Evolutionary conservation across 2,329 filamentous ascomycete species (phyloP).

Genomic region (Aspergillus nomiae): DNA sequence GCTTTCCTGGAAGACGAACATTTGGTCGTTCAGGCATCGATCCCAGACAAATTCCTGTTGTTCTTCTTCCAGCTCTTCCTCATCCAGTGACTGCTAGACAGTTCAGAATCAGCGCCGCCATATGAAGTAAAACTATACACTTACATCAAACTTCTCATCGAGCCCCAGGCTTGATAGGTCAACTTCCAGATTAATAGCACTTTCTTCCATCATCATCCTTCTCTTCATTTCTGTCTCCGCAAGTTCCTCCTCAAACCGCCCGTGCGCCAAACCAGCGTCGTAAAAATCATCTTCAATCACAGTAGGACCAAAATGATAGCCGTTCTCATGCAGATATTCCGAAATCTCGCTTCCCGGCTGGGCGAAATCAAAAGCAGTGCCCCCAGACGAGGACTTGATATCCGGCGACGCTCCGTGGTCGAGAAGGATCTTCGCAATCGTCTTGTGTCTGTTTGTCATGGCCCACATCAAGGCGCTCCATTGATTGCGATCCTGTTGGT

Average conservation of each 20-base stretch:
- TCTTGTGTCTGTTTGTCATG: conserved; percentile 97
- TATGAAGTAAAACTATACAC: conserved; percentile 26
- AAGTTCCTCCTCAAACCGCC: conserved; percentile 95
- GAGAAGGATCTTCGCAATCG: conserved; percentile 87
- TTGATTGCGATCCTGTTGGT: conserved; percentile 91
- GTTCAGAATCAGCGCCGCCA: conserved; percentile 4
- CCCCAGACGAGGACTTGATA: conserved; percentile 88
- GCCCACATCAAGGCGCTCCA: conserved; percentile 99
- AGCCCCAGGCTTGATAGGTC: conserved; percentile 94
- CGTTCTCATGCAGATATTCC: conserved; percentile 90
- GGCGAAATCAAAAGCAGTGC: conserved; percentile 94
- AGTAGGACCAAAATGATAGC: conserved; percentile 64
- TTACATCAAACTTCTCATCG: conserved; percentile 89
- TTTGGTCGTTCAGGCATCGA: conserved; percentile 91
- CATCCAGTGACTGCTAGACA: conserved; percentile 60
- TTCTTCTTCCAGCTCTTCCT: conserved; percentile 86
- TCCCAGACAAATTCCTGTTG: conserved; percentile 96
- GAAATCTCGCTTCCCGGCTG: conserved; percentile 95
- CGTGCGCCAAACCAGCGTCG: conserved; percentile 85
- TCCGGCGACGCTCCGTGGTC: conserved; percentile 95
- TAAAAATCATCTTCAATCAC: conserved; percentile 78
- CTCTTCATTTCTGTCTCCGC: conserved; percentile 94
- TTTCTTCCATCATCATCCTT: conserved; percentile 97
- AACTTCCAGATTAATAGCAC: conserved; percentile 92
- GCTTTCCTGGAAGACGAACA: conserved; percentile 98